Percentiles rank a stretch among this genome's conserved stretches.
These are phyloP conservation scores for Bryum argenteum DNA, from an alignment of 225 moss, liverwort and hornwort species.

Conservation along the genomic window DNA sequence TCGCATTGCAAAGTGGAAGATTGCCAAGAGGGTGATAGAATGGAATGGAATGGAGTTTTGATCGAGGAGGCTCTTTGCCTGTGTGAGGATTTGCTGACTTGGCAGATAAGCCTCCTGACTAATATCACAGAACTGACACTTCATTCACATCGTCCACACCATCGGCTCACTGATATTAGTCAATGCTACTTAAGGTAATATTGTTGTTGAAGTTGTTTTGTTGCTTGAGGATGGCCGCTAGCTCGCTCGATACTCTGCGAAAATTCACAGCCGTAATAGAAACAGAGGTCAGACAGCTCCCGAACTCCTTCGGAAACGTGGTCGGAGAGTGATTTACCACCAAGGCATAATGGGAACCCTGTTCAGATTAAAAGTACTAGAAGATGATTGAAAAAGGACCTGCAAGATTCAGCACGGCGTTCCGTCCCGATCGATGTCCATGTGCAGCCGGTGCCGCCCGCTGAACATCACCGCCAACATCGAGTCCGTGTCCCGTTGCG, in stretches of 20 bases:
- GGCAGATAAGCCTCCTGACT: constrained; percentile 30
- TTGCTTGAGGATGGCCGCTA: constrained; percentile 59
- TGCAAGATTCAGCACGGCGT: constrained; percentile 59
- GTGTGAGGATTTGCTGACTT: constrained; percentile 22
- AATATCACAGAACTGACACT: constrained; percentile 13
- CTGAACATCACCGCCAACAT: constrained; percentile 99
- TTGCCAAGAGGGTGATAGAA: constrained; percentile 6
- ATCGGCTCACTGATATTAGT: constrained; percentile 51
- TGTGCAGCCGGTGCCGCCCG: constrained; percentile 89
- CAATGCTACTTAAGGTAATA: constrained; percentile 48
- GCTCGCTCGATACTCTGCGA: constrained; percentile 57
- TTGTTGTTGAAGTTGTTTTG: constrained; percentile 56
- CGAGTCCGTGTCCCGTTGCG: constrained; percentile 85
- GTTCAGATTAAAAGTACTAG: constrained; percentile 12
- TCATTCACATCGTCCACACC: constrained; percentile 45
- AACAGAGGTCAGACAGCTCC: constrained; percentile 23
- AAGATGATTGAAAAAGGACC: constrained; percentile 38
- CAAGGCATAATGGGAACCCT: constrained; percentile 6
- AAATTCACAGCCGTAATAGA: neutral
- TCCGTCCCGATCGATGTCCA: constrained; percentile 96
- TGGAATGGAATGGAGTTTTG: too few species aligned
- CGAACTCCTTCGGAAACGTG: neutral
- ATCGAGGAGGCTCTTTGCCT: too few species aligned
- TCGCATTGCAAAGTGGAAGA: too few species aligned
- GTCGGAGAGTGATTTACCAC: constrained; percentile 11